Conservation (phyloP, 2,329 filamentous ascomycete species). For the Hypoxylon sp. region DNA sequence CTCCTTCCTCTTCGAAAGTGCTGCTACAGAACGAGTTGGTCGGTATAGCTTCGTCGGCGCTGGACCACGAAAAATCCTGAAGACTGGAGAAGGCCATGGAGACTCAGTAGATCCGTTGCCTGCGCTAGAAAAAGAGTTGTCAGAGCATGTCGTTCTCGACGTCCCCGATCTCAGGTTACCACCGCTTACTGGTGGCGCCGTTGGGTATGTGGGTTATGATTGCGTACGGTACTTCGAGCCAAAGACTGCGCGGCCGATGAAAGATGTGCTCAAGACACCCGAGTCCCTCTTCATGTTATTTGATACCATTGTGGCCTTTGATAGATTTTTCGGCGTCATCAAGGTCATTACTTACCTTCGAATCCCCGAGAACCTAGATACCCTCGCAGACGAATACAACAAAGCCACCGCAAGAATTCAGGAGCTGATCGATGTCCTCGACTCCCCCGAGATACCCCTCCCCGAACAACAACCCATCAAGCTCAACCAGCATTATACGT, state of each 20-base stretch:
- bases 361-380: constrained; percentile 68
- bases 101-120: constrained; percentile 86
- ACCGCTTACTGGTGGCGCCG: constrained; percentile 88
- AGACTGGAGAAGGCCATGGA: constrained; percentile 89
- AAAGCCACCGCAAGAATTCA: constrained; percentile 74
- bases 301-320: constrained; percentile 93
- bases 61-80: constrained; percentile 81
- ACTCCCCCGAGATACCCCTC: constrained; percentile 79
- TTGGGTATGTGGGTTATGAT: constrained; percentile 97
- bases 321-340: constrained; percentile 92
- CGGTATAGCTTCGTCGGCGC: constrained; percentile 96
- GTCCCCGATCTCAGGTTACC: constrained; percentile 87
- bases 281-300: constrained; percentile 98
- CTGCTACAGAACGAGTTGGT: constrained; percentile 91
- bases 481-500: constrained; percentile 82
- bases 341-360: constrained; percentile 93
- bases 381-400: constrained; percentile 76
- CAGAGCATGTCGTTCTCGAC: constrained; percentile 81
- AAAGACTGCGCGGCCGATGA: constrained; percentile 88
- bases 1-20: constrained; percentile 96
- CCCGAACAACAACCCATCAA: constrained; percentile 81
- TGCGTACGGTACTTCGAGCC: constrained; percentile 98
- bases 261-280: constrained; percentile 88
- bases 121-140: constrained; percentile 82
- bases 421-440: constrained; percentile 77